These are phyloP conservation scores for Lactarius hatsudake DNA, from an alignment of 768 basidiomycete genomes.

Conservation along the genomic window DNA sequence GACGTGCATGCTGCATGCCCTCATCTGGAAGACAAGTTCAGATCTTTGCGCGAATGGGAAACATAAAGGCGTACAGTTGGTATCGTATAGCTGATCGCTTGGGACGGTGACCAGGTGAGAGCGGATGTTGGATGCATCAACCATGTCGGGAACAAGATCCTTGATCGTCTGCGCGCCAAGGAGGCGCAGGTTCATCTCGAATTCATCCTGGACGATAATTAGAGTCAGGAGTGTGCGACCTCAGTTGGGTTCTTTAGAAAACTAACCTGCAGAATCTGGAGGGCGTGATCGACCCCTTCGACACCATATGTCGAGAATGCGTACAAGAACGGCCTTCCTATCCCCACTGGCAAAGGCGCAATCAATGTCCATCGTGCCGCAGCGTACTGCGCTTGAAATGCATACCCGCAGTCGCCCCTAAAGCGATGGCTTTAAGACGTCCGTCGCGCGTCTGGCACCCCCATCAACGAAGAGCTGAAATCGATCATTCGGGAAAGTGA, in stretches of 20 bases:
- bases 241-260: background rate
- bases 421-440: conserved; percentile 86
- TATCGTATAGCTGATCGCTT: conserved; percentile 68
- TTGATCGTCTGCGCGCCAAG: conserved; percentile 78
- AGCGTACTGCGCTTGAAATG: conserved; percentile 6
- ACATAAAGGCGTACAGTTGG: conserved; percentile 65
- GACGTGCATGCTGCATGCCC: conserved; percentile 42
- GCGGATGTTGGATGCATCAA: conserved; percentile 72
- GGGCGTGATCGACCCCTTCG: conserved; percentile 80
- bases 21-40: conserved; percentile 37
- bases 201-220: conserved; percentile 68
- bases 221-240: conserved; percentile 4
- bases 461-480: conserved; percentile 93
- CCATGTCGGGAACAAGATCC: conserved; percentile 86
- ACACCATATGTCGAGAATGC: conserved; percentile 86
- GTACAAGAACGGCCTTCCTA: conserved; percentile 86
- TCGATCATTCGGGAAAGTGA: conserved; percentile 70
- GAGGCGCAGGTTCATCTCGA: conserved; percentile 96
- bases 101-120: conserved; percentile 68
- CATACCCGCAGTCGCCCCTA: conserved; percentile 84
- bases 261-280: conserved; percentile 73
- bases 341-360: conserved; percentile 49
- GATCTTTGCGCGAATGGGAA: background rate
- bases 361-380: background rate
- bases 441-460: conserved; percentile 89